Base-by-base conservation (phyloP, 805 yeast genomes). In the Ogataea glucozyma region DNA sequence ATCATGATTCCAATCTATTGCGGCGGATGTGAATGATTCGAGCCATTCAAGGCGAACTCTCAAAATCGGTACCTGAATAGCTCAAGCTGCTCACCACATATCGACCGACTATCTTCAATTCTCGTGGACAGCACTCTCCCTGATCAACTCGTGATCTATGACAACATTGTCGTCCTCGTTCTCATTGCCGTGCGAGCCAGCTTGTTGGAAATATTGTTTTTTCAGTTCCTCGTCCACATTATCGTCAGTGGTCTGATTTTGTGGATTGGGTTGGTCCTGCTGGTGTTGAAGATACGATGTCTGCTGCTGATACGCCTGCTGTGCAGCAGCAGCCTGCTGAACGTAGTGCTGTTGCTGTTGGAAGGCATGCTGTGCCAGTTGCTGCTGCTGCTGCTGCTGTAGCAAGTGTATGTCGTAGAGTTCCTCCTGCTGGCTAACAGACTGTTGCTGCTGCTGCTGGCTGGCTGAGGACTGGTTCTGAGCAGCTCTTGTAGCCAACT, bases 401-500 rank as follows among this genome's bases (percentile, higher is more conserved):
- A 49, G 33, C 39, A 50, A 31, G 32, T 48, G 51, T 30, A 47
- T 52, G 38, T 50, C 53, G 36, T 48, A 48, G 32, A 51, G 22
- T 26, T 49, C 47, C 7, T 51, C 55, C 29, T 49, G 51, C 30
- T 47, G 50, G 23, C 13, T 31, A 22, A 16, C 30, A 29, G 16
- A 29, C 12, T 38, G 46, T 12, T 34, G 43, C 14, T 24, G 36
- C 17, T 46, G 45, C 19, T 44, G 42, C n/a, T n/a, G n/a, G n/a
- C n/a, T n/a, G 8, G 26, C 43, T 11, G 38, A 19, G 22, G 14
- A n/a, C 17, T 53, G 55, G 37, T 43, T 43, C 40, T 49, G 53
- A 16, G 57, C 57, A 3, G 57, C 59, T 16, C 59, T 39, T 14
- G 54, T 49, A 3, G 59, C 59, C 20, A 54, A 44, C 41, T 51